Conservation (phyloP, 202 grass and related monocot species). For the Eragrostis tef region DNA sequence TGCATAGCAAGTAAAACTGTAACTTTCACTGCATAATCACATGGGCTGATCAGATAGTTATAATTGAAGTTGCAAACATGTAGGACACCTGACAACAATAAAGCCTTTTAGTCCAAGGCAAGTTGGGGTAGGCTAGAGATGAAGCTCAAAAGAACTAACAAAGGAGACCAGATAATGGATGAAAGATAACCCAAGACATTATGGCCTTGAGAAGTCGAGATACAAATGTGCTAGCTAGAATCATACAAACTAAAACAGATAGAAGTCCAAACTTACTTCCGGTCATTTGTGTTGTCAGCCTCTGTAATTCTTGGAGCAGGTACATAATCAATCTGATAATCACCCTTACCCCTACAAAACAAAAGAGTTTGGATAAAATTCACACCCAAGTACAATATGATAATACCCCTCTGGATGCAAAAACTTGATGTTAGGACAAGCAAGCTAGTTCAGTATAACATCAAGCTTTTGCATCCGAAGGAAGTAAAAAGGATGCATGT, state of each 20-base stretch:
- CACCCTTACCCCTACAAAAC: slow-evolving; percentile 77
- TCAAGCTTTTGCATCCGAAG: background rate
- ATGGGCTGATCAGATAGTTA: background rate
- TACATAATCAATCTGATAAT: slow-evolving; percentile 89
- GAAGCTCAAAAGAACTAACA: too few relatives aligned
- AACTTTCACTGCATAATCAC: background rate
- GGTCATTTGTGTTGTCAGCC: slow-evolving; percentile 91
- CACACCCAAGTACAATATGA: background rate
- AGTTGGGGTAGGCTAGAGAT: too few relatives aligned
- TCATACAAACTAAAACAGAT: slow-evolving; percentile 29
- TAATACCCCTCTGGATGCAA: background rate
- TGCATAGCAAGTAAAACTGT: background rate
- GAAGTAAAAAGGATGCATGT: background rate
- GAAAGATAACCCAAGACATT: slow-evolving; percentile 3
- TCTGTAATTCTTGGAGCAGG: slow-evolving; percentile 95
- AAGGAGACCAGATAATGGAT: background rate
- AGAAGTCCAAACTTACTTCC: slow-evolving; percentile 57
- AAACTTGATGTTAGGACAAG: background rate
- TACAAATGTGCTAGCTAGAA: background rate
- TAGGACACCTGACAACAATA: background rate
- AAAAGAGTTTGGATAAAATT: slow-evolving; percentile 23
- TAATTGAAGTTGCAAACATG: slow-evolving; percentile 9
- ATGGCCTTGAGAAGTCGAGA: background rate
- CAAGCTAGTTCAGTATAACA: background rate
- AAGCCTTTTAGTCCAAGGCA: too few relatives aligned